These are phyloP conservation scores for Nicotiana knightiana DNA, from an alignment of 257 asterid species.

Conservation along the genomic window DNA sequence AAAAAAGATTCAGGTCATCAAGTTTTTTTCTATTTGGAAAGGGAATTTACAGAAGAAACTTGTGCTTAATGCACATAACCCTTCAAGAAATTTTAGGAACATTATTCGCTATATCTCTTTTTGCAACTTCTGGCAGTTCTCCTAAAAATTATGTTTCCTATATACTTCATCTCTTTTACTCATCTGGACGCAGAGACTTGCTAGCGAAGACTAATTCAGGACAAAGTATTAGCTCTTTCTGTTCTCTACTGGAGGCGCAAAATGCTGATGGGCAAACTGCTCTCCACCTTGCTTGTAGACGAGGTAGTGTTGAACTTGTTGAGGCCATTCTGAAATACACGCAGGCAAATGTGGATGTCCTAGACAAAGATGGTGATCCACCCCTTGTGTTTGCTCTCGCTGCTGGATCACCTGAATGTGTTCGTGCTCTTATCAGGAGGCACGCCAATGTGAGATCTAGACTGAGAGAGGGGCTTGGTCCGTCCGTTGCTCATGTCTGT, in stretches of 20 bases:
- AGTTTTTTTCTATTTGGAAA: background rate
- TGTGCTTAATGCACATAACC: background rate
- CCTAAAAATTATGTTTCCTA: conserved; percentile 4
- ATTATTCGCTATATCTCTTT: background rate
- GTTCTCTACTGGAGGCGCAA: conserved; percentile 72
- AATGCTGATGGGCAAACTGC: conserved; percentile 97
- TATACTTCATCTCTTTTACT: conserved; percentile 14
- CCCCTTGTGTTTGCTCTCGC: conserved; percentile 98
- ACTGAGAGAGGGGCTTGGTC: conserved; percentile 96
- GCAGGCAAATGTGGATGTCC: conserved; percentile 83
- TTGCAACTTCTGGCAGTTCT: background rate
- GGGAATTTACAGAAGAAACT: background rate
- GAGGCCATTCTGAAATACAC: conserved; percentile 71
- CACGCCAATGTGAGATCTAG: conserved; percentile 85
- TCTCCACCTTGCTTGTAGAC: conserved; percentile 94
- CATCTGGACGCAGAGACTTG: conserved; percentile 51
- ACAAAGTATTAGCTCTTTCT: conserved; percentile 32
- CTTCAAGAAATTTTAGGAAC: background rate
- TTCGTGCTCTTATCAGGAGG: conserved; percentile 70
- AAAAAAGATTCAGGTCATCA: background rate
- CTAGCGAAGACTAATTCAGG: conserved; percentile 53
- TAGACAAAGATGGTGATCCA: conserved; percentile 97
- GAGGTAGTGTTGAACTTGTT: conserved; percentile 88
- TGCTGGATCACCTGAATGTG: conserved; percentile 98
- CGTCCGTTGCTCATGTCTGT: conserved; percentile 97